These are phyloP conservation scores for Rubia tinctorum DNA, from an alignment of 305 asterid species.

Conservation along the genomic window DNA sequence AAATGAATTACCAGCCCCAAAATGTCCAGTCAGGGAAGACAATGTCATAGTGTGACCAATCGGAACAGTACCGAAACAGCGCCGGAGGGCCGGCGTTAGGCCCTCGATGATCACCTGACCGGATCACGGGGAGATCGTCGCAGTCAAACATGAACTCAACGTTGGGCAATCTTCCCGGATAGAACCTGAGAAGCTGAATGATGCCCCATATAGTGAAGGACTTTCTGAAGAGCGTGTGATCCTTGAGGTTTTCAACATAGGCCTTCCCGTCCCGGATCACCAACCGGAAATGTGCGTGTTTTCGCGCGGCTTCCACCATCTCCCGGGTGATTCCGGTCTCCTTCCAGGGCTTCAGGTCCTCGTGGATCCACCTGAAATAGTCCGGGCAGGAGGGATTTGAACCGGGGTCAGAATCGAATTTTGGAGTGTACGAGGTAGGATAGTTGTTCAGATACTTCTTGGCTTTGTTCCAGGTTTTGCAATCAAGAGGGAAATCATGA, in stretches of 20 bases:
- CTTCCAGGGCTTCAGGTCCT: conserved; percentile 75
- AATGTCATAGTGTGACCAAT: conserved; percentile 65
- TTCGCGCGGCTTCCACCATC: conserved; percentile 47
- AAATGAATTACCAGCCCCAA: conserved; percentile 84
- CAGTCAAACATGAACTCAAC: conserved; percentile 84
- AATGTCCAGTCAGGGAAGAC: conserved; percentile 97
- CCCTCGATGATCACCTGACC: conserved; percentile 29
- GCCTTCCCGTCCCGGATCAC: conserved; percentile 53
- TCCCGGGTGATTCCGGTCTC: conserved; percentile 52
- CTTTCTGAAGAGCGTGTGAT: conserved; percentile 52
- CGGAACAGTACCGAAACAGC: conserved; percentile 86
- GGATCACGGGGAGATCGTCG: conserved; percentile 63
- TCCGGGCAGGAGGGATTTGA: conserved; percentile 47
- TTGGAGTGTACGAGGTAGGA: conserved; percentile 29
- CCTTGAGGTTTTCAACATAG: conserved; percentile 48
- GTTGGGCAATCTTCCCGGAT: conserved; percentile 83
- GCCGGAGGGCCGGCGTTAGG: conserved; percentile 53
- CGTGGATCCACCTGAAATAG: conserved; percentile 76
- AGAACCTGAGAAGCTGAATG: conserved; percentile 56
- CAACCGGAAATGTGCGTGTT: conserved; percentile 64
- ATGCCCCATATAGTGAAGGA: conserved; percentile 82
- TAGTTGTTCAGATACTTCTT: conserved; percentile 46
- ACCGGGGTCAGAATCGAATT: not conserved
- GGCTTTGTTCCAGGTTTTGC: conserved; percentile 55
- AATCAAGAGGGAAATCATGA: conserved; percentile 37